Conservation (phyloP, 495 filamentous ascomycete species). For the Neohortaea acidophila region DNA sequence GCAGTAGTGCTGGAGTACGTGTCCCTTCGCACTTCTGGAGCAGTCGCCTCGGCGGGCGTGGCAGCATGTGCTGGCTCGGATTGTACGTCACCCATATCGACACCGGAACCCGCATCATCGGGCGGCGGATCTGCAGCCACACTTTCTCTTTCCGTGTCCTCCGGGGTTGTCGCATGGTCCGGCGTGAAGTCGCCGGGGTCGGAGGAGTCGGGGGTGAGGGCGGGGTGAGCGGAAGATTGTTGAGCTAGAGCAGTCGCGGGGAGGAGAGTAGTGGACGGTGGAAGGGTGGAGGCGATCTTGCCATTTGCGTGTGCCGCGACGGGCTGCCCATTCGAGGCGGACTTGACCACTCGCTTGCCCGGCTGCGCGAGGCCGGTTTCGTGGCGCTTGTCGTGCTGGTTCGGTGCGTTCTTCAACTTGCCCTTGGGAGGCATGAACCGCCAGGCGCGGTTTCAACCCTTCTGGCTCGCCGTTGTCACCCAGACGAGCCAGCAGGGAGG, state of each 20-base stretch:
- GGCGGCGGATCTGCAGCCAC: conserved; percentile 9
- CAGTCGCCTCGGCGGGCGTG: conserved; percentile 4
- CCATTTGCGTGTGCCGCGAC: no score
- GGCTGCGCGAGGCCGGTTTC: conserved; percentile 78
- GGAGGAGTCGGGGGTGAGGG: not conserved
- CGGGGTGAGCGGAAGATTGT: conserved; percentile 6
- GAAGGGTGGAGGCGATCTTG: conserved; percentile 31
- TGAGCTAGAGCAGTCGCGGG: conserved; percentile 16
- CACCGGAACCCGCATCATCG: conserved; percentile 7
- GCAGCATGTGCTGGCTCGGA: conserved; percentile 4
- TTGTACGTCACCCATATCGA: conserved; percentile 10
- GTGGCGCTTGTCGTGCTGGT: conserved; percentile 61
- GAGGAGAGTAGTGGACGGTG: conserved; percentile 24
- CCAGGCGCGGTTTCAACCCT: conserved; percentile 1
- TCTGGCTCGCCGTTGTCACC: conserved; percentile 11
- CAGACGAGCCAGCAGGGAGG: conserved; percentile 18
- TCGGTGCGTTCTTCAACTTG: conserved; percentile 39
- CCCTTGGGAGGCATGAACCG: conserved; percentile 49
- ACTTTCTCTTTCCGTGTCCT: conserved; percentile 8
- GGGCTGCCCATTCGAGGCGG: conserved; percentile 46
- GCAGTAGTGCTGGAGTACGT: conserved; percentile 41
- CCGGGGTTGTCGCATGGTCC: conserved; percentile 10
- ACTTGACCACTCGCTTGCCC: conserved; percentile 62
- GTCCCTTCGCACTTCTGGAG: not conserved
- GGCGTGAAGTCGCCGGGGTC: not conserved